Conservation (phyloP, 805 yeast species). For the Starmerella geochares region DNA sequence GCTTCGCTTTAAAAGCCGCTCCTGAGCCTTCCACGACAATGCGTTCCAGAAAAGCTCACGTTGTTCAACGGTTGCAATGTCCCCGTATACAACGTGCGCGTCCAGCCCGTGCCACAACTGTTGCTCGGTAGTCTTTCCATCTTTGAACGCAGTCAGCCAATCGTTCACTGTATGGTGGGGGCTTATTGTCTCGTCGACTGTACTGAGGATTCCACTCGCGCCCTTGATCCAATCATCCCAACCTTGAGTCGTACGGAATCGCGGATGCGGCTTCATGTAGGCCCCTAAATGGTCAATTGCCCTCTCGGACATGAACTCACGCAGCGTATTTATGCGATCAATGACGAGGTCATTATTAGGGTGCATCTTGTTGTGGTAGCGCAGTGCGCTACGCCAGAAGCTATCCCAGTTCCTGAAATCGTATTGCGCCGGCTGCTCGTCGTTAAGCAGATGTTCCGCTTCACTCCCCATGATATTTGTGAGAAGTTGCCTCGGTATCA, state of each 20-base stretch:
- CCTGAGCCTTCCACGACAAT: no score
- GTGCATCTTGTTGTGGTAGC: neutral
- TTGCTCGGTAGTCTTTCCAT: neutral
- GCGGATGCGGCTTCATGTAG: neutral
- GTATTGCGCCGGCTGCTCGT: neutral
- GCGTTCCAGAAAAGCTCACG: neutral
- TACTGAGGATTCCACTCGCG: neutral
- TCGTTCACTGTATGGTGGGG: neutral
- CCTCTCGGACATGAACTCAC: neutral
- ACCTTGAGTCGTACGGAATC: neutral
- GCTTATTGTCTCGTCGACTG: neutral
- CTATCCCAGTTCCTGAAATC: neutral
- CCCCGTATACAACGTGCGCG: neutral
- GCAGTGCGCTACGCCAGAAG: neutral
- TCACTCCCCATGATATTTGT: neutral
- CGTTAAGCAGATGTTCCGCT: neutral
- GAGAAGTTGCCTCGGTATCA: no score
- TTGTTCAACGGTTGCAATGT: neutral
- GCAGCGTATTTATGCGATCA: slow-evolving; percentile 1
- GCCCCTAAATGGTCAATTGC: neutral
- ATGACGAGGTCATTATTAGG: neutral
- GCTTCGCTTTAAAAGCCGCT: no score
- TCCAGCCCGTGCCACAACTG: slow-evolving; percentile 4
- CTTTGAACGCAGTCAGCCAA: neutral
- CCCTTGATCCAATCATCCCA: neutral